Evolutionary conservation across 805 yeast species (phyloP).

Genomic region (Barnettozyma botsteinii): DNA sequence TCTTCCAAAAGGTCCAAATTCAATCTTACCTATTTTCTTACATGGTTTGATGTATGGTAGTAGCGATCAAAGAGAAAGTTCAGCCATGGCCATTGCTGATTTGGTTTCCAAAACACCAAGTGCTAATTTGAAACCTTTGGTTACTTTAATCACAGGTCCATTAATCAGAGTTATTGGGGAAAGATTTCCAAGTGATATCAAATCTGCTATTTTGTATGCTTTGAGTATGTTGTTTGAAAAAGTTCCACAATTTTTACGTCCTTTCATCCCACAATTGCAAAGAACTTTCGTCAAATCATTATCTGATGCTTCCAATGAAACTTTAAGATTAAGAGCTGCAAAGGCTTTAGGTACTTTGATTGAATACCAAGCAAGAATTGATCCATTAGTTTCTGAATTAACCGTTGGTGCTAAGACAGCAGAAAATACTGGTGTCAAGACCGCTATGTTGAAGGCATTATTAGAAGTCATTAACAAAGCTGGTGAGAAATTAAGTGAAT

Average conservation of each 20-base stretch:
- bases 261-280: slow-evolving; percentile 95
- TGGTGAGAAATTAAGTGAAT: slow-evolving; percentile 70
- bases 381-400: slow-evolving; percentile 82
- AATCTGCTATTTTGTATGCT: slow-evolving; percentile 88
- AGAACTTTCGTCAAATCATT: slow-evolving; percentile 92
- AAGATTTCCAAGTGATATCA: slow-evolving; percentile 83
- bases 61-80: slow-evolving; percentile 71
- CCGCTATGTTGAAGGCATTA: slow-evolving; percentile 81
- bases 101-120: slow-evolving; percentile 82
- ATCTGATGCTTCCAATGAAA: slow-evolving; percentile 68
- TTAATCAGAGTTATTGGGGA: slow-evolving; percentile 97
- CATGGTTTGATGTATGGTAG: slow-evolving; percentile 96
- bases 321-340: slow-evolving; percentile 79
- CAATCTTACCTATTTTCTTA: slow-evolving; percentile 83
- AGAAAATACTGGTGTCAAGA: slow-evolving; percentile 64
- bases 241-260: slow-evolving; percentile 87
- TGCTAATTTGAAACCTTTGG: slow-evolving; percentile 75
- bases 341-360: slow-evolving; percentile 83
- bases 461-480: slow-evolving; percentile 76
- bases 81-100: slow-evolving; percentile 88
- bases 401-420: slow-evolving; percentile 67
- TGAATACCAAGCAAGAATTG: slow-evolving; percentile 87
- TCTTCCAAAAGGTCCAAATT: slow-evolving; percentile 76
- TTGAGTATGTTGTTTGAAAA: slow-evolving; percentile 70
- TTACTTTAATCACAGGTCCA: slow-evolving; percentile 94